These are phyloP conservation scores for Monoraphidium neglectum DNA, from an alignment of 139 green algal species.

Conservation along the genomic window DNA sequence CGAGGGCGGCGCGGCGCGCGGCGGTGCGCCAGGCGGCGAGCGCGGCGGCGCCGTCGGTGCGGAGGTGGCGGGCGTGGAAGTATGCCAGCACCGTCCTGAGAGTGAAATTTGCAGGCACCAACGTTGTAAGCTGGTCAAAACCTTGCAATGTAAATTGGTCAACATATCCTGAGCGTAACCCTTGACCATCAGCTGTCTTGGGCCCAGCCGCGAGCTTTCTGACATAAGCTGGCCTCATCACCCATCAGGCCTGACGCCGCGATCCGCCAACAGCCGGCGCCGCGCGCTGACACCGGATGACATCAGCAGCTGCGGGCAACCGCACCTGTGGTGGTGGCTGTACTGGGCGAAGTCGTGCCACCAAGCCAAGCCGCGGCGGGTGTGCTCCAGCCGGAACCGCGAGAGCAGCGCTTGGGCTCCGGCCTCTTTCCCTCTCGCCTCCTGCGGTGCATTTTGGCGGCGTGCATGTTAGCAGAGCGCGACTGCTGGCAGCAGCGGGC, in stretches of 20 bases:
- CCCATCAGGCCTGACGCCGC: too few relatives aligned
- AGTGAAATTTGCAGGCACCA: too few relatives aligned
- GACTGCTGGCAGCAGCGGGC: too few relatives aligned
- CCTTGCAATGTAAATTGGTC: too few relatives aligned
- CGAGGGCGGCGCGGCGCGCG: not conserved
- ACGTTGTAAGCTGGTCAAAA: too few relatives aligned
- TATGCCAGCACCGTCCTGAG: not conserved
- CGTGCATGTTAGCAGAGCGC: too few relatives aligned
- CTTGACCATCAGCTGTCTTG: too few relatives aligned
- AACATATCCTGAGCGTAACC: too few relatives aligned
- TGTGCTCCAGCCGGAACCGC: not conserved
- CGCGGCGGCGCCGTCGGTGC: not conserved
- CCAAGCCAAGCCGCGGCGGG: not conserved
- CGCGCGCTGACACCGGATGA: too few relatives aligned
- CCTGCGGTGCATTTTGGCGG: conserved; percentile 1
- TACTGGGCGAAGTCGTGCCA: conserved; percentile 20
- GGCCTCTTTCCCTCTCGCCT: not conserved
- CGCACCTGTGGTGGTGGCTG: conserved; percentile 14
- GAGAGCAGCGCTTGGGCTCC: conserved; percentile 9
- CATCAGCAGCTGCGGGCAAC: not conserved
- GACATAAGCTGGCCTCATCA: too few relatives aligned
- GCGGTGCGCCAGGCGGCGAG: conserved; percentile 6
- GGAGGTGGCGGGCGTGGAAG: conserved; percentile 8
- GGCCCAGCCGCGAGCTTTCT: too few relatives aligned
- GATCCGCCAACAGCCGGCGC: too few relatives aligned